These are phyloP conservation scores for Diaporthe velutina DNA, from an alignment of 2,329 filamentous ascomycete species.

Conservation along the genomic window DNA sequence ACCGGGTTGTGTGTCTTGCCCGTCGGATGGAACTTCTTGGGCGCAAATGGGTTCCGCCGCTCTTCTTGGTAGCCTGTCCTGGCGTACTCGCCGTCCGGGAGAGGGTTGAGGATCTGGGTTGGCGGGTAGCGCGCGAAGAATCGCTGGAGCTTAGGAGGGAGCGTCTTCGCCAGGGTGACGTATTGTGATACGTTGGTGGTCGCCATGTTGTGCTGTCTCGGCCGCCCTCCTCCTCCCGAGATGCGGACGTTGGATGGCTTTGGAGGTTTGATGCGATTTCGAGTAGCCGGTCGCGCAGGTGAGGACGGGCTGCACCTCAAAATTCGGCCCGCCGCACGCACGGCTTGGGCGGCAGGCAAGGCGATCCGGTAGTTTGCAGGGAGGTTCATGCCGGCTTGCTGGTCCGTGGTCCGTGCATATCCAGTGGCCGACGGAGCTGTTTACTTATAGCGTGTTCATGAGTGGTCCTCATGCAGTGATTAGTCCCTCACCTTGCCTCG, in stretches of 20 bases:
- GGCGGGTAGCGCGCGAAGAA: constrained; percentile 95
- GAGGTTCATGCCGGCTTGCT: not conserved
- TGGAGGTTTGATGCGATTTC: constrained; percentile 3
- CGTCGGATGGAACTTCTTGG: constrained; percentile 82
- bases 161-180: constrained; percentile 74
- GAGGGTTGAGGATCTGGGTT: constrained; percentile 64
- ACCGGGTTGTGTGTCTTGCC: constrained; percentile 87
- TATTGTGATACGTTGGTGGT: constrained; percentile 50
- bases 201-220: constrained; percentile 39
- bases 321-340: constrained; percentile 26
- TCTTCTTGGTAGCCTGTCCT: constrained; percentile 66
- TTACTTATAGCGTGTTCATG: no score
- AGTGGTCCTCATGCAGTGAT: no score
- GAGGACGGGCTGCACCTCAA: constrained; percentile 24
- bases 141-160: constrained; percentile 82
- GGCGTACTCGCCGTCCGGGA: constrained; percentile 50
- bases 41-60: constrained; percentile 83
- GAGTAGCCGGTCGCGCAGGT: not conserved
- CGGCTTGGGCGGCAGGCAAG: constrained; percentile 35
- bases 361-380: not conserved
- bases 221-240: constrained; percentile 38
- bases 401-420: not conserved
- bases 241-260: constrained; percentile 39
- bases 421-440: not conserved
- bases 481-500: not conserved